A percentile compares a stretch with the other conserved stretches of the same genome.
Evolutionary conservation across 257 asterid species (phyloP).

Genomic region (Solanum chilense): DNA sequence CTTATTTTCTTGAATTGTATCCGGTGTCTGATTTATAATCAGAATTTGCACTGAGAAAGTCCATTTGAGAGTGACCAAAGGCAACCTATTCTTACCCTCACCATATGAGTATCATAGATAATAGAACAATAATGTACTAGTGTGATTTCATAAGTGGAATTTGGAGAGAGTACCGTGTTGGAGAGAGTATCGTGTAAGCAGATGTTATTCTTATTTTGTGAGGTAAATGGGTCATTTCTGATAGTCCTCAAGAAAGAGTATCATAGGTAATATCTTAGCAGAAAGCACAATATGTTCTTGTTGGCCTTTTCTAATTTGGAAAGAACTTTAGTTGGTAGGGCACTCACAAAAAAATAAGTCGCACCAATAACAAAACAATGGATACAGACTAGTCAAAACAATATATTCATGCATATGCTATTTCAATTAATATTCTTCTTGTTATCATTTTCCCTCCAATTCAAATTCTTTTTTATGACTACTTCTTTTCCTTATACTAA

Average conservation of each 20-base stretch:
- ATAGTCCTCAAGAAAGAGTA: not conserved
- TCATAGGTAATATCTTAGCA: not conserved
- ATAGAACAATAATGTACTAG: not conserved
- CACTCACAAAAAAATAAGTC: not conserved
- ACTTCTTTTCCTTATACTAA: not conserved
- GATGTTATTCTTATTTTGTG: not conserved
- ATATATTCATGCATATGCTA: not conserved
- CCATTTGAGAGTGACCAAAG: not conserved
- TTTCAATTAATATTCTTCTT: not conserved
- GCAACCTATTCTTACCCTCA: not conserved
- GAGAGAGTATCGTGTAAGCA: rapidly evolving
- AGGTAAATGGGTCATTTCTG: not conserved
- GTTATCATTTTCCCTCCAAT: not conserved
- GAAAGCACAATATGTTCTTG: not conserved
- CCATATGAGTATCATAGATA: not conserved
- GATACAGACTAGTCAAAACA: not conserved
- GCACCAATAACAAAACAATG: not conserved
- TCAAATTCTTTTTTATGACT: not conserved
- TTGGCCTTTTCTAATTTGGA: not conserved
- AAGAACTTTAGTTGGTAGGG: not conserved
- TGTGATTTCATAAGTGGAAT: not conserved
- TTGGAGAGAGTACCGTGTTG: not conserved
- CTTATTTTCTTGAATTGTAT: not conserved
- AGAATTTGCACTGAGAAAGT: too few relatives aligned
- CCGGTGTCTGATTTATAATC: not conserved